These are phyloP conservation scores for Paralagenidium karlingii DNA, from an alignment of 352 stramenopile species.

Conservation along the genomic window DNA sequence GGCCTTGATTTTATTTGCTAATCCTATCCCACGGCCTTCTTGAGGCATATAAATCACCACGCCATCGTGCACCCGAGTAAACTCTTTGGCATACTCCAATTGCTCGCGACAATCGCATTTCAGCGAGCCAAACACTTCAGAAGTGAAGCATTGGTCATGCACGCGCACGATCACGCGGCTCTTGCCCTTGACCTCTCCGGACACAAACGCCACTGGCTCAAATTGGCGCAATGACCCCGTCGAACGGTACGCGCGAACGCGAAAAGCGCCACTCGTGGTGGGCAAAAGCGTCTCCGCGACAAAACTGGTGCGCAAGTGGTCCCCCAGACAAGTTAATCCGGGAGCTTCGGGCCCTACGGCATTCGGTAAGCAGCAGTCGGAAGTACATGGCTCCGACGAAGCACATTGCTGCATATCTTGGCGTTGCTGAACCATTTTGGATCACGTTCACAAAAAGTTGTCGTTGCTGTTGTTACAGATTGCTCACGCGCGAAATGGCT, in stretches of 20 bases:
- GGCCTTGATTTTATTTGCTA: slow-evolving; percentile 98
- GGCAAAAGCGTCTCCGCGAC: slow-evolving; percentile 78
- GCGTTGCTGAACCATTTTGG: no score
- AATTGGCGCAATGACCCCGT: slow-evolving; percentile 50
- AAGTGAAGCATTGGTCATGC: slow-evolving; percentile 99
- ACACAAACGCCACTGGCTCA: slow-evolving; percentile 83
- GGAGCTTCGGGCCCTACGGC: slow-evolving; percentile 31
- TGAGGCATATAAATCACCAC: slow-evolving; percentile 99
- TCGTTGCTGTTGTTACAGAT: no score
- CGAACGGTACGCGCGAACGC: slow-evolving; percentile 82
- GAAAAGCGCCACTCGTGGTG: slow-evolving; percentile 65
- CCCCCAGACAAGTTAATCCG: slow-evolving; percentile 65
- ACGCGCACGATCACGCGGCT: slow-evolving; percentile 87
- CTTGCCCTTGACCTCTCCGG: slow-evolving; percentile 54
- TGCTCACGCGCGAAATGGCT: no score
- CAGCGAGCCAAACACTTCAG: slow-evolving; percentile 96
- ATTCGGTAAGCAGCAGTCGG: no score
- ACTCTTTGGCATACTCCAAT: slow-evolving; percentile 89
- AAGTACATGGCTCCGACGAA: no score
- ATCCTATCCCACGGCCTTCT: slow-evolving; percentile 96
- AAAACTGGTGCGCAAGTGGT: slow-evolving; percentile 57
- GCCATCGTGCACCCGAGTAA: slow-evolving; percentile 89
- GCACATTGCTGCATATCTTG: no score
- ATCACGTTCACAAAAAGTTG: no score
- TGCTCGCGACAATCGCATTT: slow-evolving; percentile 99